Percentiles rank a stretch among this genome's conserved stretches.
Evolutionary conservation across 768 basidiomycete species (phyloP).

Genomic region (Russula abietina): DNA sequence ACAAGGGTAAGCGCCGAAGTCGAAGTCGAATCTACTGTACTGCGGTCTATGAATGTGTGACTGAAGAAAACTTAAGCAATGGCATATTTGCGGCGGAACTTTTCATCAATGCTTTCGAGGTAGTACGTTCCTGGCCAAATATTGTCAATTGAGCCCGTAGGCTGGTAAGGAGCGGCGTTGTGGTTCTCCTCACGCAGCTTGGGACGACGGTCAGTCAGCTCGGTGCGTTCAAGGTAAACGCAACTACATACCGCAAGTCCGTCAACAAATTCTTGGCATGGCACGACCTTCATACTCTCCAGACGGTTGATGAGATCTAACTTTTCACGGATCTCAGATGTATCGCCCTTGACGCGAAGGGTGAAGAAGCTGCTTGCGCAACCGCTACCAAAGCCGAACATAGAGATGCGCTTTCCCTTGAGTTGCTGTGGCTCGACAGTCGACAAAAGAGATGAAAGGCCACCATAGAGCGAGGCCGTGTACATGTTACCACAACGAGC

Average conservation of each 20-base stretch:
- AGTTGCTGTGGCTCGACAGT: constrained; percentile 64
- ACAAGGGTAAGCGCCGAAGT: constrained; percentile 10
- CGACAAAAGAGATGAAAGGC: constrained; percentile 81
- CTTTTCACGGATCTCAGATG: constrained; percentile 70
- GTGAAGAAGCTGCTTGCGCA: constrained; percentile 95
- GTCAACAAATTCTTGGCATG: constrained; percentile 87
- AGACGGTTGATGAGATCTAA: constrained; percentile 76
- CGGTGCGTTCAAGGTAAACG: not conserved
- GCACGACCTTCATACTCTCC: constrained; percentile 81
- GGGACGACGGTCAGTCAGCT: not conserved
- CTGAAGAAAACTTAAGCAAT: constrained; percentile 3
- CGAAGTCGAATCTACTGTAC: not conserved
- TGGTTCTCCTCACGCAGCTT: constrained; percentile 91
- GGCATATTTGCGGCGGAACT: constrained; percentile 85
- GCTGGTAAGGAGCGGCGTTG: constrained; percentile 79
- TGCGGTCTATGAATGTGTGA: not conserved
- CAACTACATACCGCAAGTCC: constrained; percentile 54
- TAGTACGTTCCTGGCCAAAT: constrained; percentile 94
- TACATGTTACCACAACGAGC: constrained; percentile 97
- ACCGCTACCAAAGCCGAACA: constrained; percentile 97
- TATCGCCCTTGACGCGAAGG: constrained; percentile 81
- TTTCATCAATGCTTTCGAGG: constrained; percentile 82
- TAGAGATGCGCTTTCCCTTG: constrained; percentile 75
- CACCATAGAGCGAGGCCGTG: constrained; percentile 92
- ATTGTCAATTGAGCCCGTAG: constrained; percentile 81